Evolutionary conservation across 208 protist species (phyloP).

Genomic region (Acanthamoeba castellanii): DNA sequence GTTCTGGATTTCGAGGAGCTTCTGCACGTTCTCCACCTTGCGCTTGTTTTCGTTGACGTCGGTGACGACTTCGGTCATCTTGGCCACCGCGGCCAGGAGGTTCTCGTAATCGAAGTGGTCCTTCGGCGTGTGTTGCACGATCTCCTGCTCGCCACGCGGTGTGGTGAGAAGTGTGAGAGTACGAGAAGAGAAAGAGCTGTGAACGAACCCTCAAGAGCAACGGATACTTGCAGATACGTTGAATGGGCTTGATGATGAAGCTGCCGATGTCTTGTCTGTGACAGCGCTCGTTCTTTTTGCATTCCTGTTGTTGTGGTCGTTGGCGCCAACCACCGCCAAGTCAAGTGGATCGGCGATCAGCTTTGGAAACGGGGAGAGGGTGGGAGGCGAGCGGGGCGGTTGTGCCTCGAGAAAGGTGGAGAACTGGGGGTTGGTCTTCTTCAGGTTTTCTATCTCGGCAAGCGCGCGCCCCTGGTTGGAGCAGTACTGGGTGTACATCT

Average conservation of each 20-base stretch:
- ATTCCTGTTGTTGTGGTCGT: too few relatives aligned
- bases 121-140: conserved; percentile 51
- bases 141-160: conserved; percentile 7
- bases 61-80: conserved; percentile 70
- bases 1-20: conserved; percentile 69
- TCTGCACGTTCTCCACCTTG: conserved; percentile 64
- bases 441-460: conserved; percentile 41
- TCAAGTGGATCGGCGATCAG: not conserved
- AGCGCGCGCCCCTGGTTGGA: conserved; percentile 65
- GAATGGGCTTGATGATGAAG: conserved; percentile 75
- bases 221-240: conserved; percentile 66
- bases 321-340: too few relatives aligned
- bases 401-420: conserved; percentile 14
- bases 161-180: too few relatives aligned
- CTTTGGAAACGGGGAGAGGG: not conserved
- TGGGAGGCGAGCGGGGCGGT: not conserved
- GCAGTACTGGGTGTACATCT: conserved; percentile 72
- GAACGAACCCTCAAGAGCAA: conserved; percentile 22
- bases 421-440: conserved; percentile 51
- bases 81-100: conserved; percentile 22
- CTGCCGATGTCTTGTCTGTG: conserved; percentile 65
- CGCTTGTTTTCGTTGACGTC: conserved; percentile 73
- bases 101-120: conserved; percentile 73
- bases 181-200: not conserved
- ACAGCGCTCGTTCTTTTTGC: conserved; percentile 54